These are phyloP conservation scores for Phytophthora pisi DNA, from an alignment of 352 stramenopile genomes.

Conservation along the genomic window DNA sequence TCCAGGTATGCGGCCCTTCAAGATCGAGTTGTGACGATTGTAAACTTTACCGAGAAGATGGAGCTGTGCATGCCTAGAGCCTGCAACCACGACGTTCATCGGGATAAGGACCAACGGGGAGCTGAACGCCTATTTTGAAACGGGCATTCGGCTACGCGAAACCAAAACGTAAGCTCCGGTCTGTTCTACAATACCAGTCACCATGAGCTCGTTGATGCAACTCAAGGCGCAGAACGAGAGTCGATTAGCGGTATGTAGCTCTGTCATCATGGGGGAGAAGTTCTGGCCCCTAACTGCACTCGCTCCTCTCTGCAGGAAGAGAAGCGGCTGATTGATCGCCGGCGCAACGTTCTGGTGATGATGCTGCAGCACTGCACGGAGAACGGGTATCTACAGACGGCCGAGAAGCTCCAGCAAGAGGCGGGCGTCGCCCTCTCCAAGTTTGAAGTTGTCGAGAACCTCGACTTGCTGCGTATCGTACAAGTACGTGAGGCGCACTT, in stretches of 20 bases:
- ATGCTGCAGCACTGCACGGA: conserved; percentile 87
- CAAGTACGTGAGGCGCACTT: conserved; percentile 44
- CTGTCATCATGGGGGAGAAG: background rate
- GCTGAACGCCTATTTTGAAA: conserved; percentile 18
- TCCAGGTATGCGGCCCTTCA: conserved; percentile 26
- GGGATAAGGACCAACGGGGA: background rate
- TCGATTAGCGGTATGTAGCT: conserved; percentile 54
- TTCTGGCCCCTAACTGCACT: conserved; percentile 7
- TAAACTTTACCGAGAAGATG: background rate
- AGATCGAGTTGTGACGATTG: conserved; percentile 8
- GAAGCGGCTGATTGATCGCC: conserved; percentile 86
- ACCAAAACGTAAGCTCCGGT: conserved; percentile 10
- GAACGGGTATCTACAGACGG: conserved; percentile 85
- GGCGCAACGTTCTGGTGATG: conserved; percentile 87
- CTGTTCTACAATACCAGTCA: background rate
- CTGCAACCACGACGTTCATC: background rate
- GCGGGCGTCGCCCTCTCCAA: conserved; percentile 84
- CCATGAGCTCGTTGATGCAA: conserved; percentile 85
- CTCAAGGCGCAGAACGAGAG: conserved; percentile 87
- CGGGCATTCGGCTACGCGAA: background rate
- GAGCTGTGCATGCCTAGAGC: background rate
- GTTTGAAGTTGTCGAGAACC: conserved; percentile 93
- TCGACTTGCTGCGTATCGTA: conserved; percentile 88
- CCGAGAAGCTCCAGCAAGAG: conserved; percentile 88
- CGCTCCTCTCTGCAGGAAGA: conserved; percentile 58